These are phyloP conservation scores for Yarrowia sp. DNA, from an alignment of 805 yeast species.

Conservation along the genomic window DNA sequence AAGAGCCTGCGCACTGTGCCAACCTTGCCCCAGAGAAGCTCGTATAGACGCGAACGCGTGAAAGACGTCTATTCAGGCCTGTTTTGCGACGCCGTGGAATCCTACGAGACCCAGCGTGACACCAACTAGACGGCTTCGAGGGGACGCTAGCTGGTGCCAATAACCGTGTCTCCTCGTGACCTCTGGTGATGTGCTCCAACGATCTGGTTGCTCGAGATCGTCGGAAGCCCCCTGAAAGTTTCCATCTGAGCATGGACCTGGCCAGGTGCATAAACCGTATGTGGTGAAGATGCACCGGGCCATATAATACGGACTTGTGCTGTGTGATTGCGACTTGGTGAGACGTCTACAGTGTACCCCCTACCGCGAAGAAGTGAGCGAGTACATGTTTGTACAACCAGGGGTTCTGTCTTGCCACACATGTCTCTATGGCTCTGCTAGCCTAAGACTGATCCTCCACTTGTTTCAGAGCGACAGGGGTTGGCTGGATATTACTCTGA, in stretches of 20 bases:
- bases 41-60: conserved; percentile 17
- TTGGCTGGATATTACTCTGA: no score
- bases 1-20: neutral
- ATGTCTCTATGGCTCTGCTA: no score
- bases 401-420: no score
- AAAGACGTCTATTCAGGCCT: neutral
- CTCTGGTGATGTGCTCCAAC: no score
- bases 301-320: neutral
- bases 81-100: no score
- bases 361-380: no score
- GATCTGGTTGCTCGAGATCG: neutral
- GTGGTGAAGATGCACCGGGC: neutral
- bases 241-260: neutral
- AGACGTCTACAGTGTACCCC: no score
- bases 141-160: no score
- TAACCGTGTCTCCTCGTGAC: no score
- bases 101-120: no score
- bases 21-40: conserved; percentile 19
- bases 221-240: conserved; percentile 8
- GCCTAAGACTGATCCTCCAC: neutral
- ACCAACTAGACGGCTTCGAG: no score
- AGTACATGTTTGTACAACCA: no score
- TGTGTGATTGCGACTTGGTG: neutral
- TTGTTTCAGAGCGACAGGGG: conserved; percentile 13
- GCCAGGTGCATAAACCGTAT: neutral